These are phyloP conservation scores for Colletotrichum magnum DNA, from an alignment of 2,329 filamentous ascomycete species.

Conservation along the genomic window DNA sequence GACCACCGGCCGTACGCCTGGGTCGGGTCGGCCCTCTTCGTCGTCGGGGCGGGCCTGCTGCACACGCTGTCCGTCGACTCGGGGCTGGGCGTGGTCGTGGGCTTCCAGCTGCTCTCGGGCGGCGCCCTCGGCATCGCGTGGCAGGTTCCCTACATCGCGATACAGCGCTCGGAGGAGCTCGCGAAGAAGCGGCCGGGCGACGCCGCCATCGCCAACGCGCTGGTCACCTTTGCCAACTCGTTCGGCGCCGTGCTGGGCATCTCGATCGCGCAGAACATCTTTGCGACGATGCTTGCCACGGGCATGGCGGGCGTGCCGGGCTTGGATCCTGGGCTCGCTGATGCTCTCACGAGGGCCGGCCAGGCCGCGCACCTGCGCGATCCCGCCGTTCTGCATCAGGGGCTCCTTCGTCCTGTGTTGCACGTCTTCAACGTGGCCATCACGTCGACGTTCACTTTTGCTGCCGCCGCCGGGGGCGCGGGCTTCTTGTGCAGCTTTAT, in stretches of 20 bases:
- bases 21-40: slow-evolving; percentile 54
- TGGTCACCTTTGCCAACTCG: slow-evolving; percentile 19
- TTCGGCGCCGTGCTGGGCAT: slow-evolving; percentile 13
- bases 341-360: slow-evolving; percentile 8
- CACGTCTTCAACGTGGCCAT: slow-evolving; percentile 15
- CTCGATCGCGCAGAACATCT: slow-evolving; percentile 7
- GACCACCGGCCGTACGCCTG: slow-evolving; percentile 49
- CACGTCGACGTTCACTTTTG: slow-evolving; percentile 13
- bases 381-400: background rate
- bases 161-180: slow-evolving; percentile 13
- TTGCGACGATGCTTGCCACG: slow-evolving; percentile 3
- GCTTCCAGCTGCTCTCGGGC: slow-evolving; percentile 56
- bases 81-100: slow-evolving; percentile 65
- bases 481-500: slow-evolving; percentile 23
- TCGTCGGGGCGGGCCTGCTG: slow-evolving; percentile 67
- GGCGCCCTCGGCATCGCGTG: slow-evolving; percentile 10
- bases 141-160: slow-evolving; percentile 21
- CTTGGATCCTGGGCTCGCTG: slow-evolving; percentile 1
- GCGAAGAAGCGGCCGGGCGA: slow-evolving; percentile 4
- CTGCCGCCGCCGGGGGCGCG: slow-evolving; percentile 31
- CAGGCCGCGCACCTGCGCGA: background rate
- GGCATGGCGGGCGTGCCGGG: background rate
- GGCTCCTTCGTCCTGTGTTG: background rate
- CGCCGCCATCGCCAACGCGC: slow-evolving; percentile 18
- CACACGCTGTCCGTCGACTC: slow-evolving; percentile 65